phyloP scores from a whole-genome alignment of 164 flowering plant genomes.

The Sextonia rubra region DNA sequence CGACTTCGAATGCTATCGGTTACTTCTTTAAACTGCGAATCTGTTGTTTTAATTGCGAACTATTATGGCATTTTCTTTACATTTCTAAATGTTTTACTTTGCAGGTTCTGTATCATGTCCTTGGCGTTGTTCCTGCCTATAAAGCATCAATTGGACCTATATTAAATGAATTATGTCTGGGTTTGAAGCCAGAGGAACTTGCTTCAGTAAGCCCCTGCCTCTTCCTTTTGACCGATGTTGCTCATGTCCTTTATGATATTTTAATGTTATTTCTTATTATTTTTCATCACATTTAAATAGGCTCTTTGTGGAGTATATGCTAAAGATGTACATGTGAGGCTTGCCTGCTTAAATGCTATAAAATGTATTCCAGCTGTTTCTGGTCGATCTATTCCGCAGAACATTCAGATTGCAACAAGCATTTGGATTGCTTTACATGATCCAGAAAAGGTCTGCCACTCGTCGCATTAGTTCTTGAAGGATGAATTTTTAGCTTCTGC shows the following conservation, averaged over 20 bases:
- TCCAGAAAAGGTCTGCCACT: slow-evolving; percentile 67
- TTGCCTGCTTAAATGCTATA: slow-evolving; percentile 92
- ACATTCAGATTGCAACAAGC: slow-evolving; percentile 78
- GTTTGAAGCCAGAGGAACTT: slow-evolving; percentile 73
- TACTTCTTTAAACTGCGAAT: slow-evolving; percentile 14
- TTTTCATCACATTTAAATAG: slow-evolving; percentile 28
- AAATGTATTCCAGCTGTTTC: slow-evolving; percentile 92
- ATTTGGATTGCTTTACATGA: slow-evolving; percentile 98
- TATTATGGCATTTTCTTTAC: neutral
- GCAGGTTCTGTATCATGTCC: slow-evolving; percentile 92
- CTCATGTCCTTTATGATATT: neutral
- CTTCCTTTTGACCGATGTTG: neutral
- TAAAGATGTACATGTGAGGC: slow-evolving; percentile 87
- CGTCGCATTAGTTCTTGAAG: neutral
- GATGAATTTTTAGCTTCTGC: no score
- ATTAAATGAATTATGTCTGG: slow-evolving; percentile 91
- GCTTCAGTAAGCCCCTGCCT: slow-evolving; percentile 55
- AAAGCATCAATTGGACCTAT: slow-evolving; percentile 79
- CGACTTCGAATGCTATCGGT: slow-evolving; percentile 95
- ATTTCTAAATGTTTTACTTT: slow-evolving; percentile 8
- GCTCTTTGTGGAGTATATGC: slow-evolving; percentile 86
- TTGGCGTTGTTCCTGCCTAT: slow-evolving; percentile 85
- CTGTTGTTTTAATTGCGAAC: neutral
- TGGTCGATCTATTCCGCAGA: slow-evolving; percentile 60
- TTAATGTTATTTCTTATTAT: slow-evolving; percentile 1